Percentiles rank a stretch among this genome's conserved stretches.
phyloP scores from a whole-genome alignment of 192 early-diverging fungal genomes.

The Rhizoclosmatium globosum region DNA sequence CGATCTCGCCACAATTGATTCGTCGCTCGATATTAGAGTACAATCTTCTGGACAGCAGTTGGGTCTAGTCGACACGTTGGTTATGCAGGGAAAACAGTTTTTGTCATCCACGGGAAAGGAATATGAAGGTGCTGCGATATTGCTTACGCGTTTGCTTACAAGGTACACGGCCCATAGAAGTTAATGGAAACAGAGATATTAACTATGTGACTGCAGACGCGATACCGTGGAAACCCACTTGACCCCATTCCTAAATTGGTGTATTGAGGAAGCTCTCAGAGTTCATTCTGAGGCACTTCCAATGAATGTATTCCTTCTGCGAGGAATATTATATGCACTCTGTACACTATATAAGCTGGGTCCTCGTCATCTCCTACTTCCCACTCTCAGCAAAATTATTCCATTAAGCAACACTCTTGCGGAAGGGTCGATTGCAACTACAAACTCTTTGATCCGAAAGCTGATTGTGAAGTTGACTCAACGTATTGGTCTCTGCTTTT shows the following conservation, averaged over 20 bases:
- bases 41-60: slow-evolving; percentile 1
- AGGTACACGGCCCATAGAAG: slow-evolving; percentile 51
- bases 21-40: slow-evolving; percentile 44
- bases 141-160: slow-evolving; percentile 83
- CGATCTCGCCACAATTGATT: slow-evolving; percentile 88
- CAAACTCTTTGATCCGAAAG: slow-evolving; percentile 82
- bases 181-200: not conserved
- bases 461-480: slow-evolving; percentile 83
- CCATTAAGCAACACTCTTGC: slow-evolving; percentile 36
- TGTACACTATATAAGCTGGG: slow-evolving; percentile 75
- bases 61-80: slow-evolving; percentile 71
- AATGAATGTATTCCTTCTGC: not conserved
- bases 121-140: slow-evolving; percentile 81
- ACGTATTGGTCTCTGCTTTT: slow-evolving; percentile 80
- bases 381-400: slow-evolving; percentile 49
- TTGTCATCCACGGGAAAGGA: slow-evolving; percentile 84
- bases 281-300: slow-evolving; percentile 1
- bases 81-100: slow-evolving; percentile 71
- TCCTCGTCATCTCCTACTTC: slow-evolving; percentile 67
- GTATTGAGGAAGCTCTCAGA: slow-evolving; percentile 43
- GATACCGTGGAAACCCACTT: slow-evolving; percentile 74
- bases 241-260: slow-evolving; percentile 77
- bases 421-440: slow-evolving; percentile 48
- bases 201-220: slow-evolving; percentile 45
- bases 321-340: slow-evolving; percentile 71